Conservation (phyloP, 108 stramenopile species). For the Fragilaria crotonensis region DNA sequence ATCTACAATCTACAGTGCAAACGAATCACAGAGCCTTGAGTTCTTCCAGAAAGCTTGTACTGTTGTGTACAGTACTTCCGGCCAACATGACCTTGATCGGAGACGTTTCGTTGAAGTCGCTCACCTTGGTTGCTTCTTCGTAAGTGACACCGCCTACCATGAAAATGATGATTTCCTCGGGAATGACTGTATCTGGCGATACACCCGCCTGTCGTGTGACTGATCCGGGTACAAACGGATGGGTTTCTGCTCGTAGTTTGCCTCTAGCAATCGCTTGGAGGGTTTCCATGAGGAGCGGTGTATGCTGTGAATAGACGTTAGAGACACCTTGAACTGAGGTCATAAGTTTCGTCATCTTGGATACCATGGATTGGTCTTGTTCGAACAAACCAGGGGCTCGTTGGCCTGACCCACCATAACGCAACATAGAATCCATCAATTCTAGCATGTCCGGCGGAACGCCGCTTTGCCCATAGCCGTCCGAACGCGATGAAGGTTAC, state of each 20-base stretch:
- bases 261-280: conserved; percentile 78
- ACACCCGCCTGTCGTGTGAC: conserved; percentile 6
- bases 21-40: conserved; percentile 43
- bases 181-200: conserved; percentile 33
- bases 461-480: conserved; percentile 81
- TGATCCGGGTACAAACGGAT: conserved; percentile 66
- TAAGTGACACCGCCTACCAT: conserved; percentile 96
- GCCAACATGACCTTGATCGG: conserved; percentile 73
- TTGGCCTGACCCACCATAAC: conserved; percentile 76
- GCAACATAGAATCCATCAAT: conserved; percentile 86
- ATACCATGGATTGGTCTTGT: conserved; percentile 55
- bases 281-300: conserved; percentile 88
- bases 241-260: conserved; percentile 71
- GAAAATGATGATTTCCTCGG: conserved; percentile 85
- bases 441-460: conserved; percentile 85
- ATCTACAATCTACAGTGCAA: no score
- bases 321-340: conserved; percentile 91
- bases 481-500: conserved; percentile 76
- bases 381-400: conserved; percentile 92
- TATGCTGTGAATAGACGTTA: conserved; percentile 98
- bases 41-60: conserved; percentile 93
- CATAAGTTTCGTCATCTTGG: conserved; percentile 92
- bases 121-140: conserved; percentile 92
- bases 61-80: conserved; percentile 93
- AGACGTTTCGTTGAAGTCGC: conserved; percentile 75